A percentile compares a stretch with the other conserved stretches of the same genome.
These are phyloP conservation scores for Saccharata proteae DNA, from an alignment of 2,329 filamentous ascomycete species.

Conservation along the genomic window DNA sequence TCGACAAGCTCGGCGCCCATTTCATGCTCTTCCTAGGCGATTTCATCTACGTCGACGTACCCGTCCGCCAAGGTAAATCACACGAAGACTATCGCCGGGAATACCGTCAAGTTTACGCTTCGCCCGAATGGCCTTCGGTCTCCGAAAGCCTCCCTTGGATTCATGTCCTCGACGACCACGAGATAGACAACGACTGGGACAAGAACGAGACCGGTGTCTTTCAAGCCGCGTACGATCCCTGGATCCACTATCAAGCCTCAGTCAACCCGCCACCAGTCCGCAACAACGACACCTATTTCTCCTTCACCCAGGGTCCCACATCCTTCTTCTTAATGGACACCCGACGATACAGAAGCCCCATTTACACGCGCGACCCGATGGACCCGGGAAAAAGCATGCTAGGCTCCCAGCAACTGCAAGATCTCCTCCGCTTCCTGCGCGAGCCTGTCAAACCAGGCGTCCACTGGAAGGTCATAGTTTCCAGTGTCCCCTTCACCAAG, in stretches of 20 bases:
- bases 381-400: conserved; percentile 73
- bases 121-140: conserved; percentile 74
- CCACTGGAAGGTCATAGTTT: conserved; percentile 87
- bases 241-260: conserved; percentile 71
- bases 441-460: conserved; percentile 63
- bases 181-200: conserved; percentile 91
- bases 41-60: conserved; percentile 87
- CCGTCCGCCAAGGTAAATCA: conserved; percentile 60
- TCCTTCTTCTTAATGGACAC: conserved; percentile 95
- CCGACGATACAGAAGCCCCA: conserved; percentile 66
- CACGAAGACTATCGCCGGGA: conserved; percentile 73
- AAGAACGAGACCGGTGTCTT: conserved; percentile 72
- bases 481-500: conserved; percentile 89
- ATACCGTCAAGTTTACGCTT: conserved; percentile 91
- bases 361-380: conserved; percentile 47
- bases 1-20: conserved; percentile 61
- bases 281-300: conserved; percentile 66
- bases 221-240: conserved; percentile 68
- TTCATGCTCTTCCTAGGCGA: conserved; percentile 67
- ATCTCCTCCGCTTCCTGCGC: conserved; percentile 65
- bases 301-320: conserved; percentile 79
- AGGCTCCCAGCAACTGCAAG: conserved; percentile 62
- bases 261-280: conserved; percentile 66
- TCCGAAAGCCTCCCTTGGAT: conserved; percentile 86
- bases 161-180: conserved; percentile 92